phyloP scores from a whole-genome alignment of 257 asterid genomes.

The Ilex asprella region DNA sequence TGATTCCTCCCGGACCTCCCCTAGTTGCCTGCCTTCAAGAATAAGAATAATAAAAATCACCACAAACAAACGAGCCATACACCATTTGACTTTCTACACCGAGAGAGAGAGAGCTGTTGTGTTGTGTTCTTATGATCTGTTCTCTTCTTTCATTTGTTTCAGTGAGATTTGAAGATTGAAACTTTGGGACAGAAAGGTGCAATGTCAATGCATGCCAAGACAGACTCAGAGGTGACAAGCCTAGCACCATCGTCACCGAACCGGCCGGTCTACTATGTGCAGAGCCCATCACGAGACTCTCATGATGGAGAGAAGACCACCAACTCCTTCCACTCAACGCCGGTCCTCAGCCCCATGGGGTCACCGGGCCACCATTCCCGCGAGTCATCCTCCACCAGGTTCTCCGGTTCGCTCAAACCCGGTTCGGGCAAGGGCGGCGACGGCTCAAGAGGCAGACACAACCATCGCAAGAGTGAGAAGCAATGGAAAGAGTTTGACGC shows the following conservation, averaged over 20 bases:
- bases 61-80: constrained; percentile 20
- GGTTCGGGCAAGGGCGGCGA: constrained; percentile 37
- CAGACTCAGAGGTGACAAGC: constrained; percentile 92
- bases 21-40: constrained; percentile 17
- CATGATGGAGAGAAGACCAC: constrained; percentile 96
- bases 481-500: constrained; percentile 81
- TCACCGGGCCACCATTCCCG: constrained; percentile 97
- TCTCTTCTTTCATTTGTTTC: no score
- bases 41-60: background rate
- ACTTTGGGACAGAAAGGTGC: background rate
- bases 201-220: constrained; percentile 57
- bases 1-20: no score
- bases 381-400: constrained; percentile 85
- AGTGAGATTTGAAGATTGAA: no score
- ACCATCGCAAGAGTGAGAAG: constrained; percentile 32
- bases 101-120: constrained; percentile 2
- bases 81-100: constrained; percentile 21
- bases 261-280: constrained; percentile 85
- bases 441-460: constrained; percentile 10
- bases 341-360: constrained; percentile 77
- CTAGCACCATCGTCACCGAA: constrained; percentile 80
- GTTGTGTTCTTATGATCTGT: background rate
- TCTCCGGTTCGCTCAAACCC: constrained; percentile 77
- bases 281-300: constrained; percentile 90
- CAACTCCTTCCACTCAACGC: constrained; percentile 84